phyloP scores from a whole-genome alignment of 2,329 filamentous ascomycete species.

The Scedosporium aurantiacum region DNA sequence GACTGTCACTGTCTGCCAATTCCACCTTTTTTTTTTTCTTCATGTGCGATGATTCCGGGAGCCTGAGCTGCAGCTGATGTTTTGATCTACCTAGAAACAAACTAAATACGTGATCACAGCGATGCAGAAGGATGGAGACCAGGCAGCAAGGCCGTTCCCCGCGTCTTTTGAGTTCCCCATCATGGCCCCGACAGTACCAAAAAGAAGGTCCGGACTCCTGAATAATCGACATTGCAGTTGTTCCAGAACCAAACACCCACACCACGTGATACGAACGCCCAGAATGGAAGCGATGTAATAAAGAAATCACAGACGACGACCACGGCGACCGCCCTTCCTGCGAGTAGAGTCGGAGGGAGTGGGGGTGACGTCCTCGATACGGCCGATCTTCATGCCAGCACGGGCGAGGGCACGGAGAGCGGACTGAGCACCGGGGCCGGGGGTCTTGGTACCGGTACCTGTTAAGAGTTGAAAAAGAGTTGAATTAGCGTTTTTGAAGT shows the following conservation, averaged over 20 bases:
- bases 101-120: background rate
- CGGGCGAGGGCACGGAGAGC: slow-evolving; percentile 97
- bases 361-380: slow-evolving; percentile 98
- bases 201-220: slow-evolving; percentile 39
- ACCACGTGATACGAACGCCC: slow-evolving; percentile 8
- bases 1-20: background rate
- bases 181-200: slow-evolving; percentile 21
- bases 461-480: slow-evolving; percentile 4
- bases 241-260: slow-evolving; percentile 6
- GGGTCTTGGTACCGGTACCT: slow-evolving; percentile 99
- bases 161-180: slow-evolving; percentile 51
- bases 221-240: slow-evolving; percentile 22
- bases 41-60: slow-evolving; percentile 3
- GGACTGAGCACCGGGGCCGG: slow-evolving; percentile 96
- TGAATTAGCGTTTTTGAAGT: slow-evolving; percentile 2
- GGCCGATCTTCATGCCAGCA: slow-evolving; percentile 99
- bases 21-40: background rate
- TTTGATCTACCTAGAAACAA: slow-evolving; percentile 6
- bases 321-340: slow-evolving; percentile 99
- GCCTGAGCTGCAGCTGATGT: slow-evolving; percentile 7
- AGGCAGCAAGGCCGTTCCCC: slow-evolving; percentile 58
- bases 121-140: slow-evolving; percentile 43
- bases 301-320: slow-evolving; percentile 87
- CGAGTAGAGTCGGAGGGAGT: slow-evolving; percentile 98
- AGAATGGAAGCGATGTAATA: slow-evolving; percentile 5